Conservation (phyloP, 2,329 filamentous ascomycete genomes). For the Colletotrichum zoysiae region DNA sequence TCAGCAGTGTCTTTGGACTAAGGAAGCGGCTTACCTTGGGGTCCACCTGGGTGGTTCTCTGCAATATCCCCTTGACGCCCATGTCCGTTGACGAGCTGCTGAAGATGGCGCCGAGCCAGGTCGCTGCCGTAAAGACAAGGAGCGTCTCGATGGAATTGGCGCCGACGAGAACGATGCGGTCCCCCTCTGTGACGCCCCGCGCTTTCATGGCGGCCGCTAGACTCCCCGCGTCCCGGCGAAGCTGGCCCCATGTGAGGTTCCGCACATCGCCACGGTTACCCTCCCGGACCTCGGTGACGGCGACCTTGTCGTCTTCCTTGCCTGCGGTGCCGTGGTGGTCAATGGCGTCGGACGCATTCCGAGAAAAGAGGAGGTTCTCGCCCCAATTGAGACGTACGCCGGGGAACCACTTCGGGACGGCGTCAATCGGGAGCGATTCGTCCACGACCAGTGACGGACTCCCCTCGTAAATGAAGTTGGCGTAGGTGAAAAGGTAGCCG, state of each 20-base stretch:
- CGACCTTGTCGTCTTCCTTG: conserved; percentile 80
- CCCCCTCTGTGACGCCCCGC: conserved; percentile 76
- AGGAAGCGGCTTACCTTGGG: conserved; percentile 66
- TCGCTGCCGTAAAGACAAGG: conserved; percentile 76
- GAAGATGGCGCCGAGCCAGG: conserved; percentile 80
- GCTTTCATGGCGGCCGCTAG: conserved; percentile 76
- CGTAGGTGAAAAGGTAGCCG: conserved; percentile 70
- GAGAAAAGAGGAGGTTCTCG: conserved; percentile 81
- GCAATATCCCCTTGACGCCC: conserved; percentile 82
- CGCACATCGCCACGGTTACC: conserved; percentile 65
- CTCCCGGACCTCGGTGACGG: conserved; percentile 79
- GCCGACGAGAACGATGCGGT: conserved; percentile 81
- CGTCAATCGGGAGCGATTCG: conserved; percentile 76
- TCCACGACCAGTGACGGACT: conserved; percentile 73
- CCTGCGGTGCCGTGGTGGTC: conserved; percentile 63
- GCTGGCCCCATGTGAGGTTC: conserved; percentile 75
- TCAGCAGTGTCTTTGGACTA: not conserved
- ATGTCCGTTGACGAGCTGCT: conserved; percentile 85
- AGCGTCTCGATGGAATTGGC: conserved; percentile 82
- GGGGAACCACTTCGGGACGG: conserved; percentile 81
- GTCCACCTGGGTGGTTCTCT: conserved; percentile 79
- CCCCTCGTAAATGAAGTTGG: conserved; percentile 74
- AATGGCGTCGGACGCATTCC: conserved; percentile 54
- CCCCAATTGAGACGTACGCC: conserved; percentile 82
- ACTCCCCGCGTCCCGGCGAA: conserved; percentile 69